Base-by-base conservation (phyloP, 2,329 filamentous ascomycete genomes). In the Fusarium concolor region DNA sequence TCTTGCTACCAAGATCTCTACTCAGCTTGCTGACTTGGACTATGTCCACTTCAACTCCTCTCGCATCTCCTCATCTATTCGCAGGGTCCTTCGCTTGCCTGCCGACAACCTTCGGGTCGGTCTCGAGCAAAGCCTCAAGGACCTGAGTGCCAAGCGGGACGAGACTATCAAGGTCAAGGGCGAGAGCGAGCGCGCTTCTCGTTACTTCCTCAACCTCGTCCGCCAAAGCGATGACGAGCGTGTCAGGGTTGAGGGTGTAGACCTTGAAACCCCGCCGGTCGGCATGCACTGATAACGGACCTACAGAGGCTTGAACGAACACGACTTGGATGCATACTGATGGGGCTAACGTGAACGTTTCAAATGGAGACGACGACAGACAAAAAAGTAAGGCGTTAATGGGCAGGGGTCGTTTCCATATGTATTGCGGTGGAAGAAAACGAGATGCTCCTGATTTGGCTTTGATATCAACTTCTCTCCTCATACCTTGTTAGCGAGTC, bases 21-120 rank as follows among this genome's bases (percentile, higher is more conserved):
- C 88, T 31, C 92, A 94, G 74, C 89, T 99, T 37, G 83, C 87
- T 10, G 87, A 91, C 18, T 89, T 97, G 75, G 96, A 99, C 81
- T 99, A 98, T 76, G 92, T 96, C 2, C 96, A 99, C 79, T 82
- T 88, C 69, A 99, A 99, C 81, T 89, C 94, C 43, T 84, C 87
- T 18, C 92, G 96, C 54, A 96, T 99, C 74, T 90, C 92, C 22
- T 86, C 88, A 26, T 92, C 96, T 55, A 93, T 97, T 41, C 92
- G 95, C 71, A 93, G 94, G 76, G 93, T 97, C 10, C 87, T 99
- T 38, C 92, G 93, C 62, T 89, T 92, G 73, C 96, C 96, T 1
- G 92, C 94, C 2, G 92, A 95, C 75, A 94, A 93, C 73, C 87
- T 99, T 10, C 90, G 94, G 54, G 89, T 93, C 42, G 90, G 91